Conservation (phyloP, 2,329 filamentous ascomycete species). For the Ceratocystis diversiconidia region DNA sequence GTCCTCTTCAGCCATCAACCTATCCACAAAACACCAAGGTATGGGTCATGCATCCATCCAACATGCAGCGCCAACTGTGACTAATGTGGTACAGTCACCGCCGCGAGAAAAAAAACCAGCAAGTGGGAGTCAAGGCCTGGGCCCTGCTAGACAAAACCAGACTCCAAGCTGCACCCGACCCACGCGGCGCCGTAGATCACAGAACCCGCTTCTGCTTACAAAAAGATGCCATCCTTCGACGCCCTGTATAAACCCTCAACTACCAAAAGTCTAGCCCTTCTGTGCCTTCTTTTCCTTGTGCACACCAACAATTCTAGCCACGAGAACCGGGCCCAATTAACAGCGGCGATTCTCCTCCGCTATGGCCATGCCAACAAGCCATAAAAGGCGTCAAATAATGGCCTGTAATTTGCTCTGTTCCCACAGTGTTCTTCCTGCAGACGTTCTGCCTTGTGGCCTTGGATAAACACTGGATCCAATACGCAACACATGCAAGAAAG, state of each 20-base stretch:
- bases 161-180: background rate
- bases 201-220: background rate
- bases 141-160: background rate
- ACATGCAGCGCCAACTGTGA: background rate
- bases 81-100: constrained; percentile 13
- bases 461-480: background rate
- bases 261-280: background rate
- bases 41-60: background rate
- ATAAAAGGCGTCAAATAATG: background rate
- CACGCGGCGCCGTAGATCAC: background rate
- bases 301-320: background rate
- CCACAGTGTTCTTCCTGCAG: background rate
- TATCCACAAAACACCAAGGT: background rate
- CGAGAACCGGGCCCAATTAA: constrained; percentile 4
- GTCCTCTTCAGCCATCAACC: no score
- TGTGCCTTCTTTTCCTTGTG: background rate
- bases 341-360: constrained; percentile 15
- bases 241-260: background rate
- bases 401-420: background rate
- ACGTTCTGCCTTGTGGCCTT: background rate
- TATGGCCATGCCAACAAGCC: background rate
- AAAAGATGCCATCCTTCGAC: background rate
- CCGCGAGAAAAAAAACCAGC: no score
- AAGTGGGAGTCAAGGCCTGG: background rate
- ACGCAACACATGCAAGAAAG: background rate